Evolutionary conservation across 495 filamentous ascomycete species (phyloP).

Genomic region (Entonaema liquescens): DNA sequence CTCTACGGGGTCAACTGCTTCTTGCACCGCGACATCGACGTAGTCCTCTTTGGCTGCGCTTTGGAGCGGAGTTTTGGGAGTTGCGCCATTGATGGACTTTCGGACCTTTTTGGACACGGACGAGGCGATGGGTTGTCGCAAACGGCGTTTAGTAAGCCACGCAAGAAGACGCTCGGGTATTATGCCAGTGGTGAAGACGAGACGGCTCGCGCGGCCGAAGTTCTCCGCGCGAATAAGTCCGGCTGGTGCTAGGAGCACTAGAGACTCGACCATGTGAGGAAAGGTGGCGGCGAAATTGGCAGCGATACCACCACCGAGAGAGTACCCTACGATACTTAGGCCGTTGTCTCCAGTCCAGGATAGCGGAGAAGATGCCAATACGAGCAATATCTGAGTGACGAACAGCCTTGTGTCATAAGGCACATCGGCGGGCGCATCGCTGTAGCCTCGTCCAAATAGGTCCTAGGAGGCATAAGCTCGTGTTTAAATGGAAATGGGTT

Average conservation of each 20-base stretch:
- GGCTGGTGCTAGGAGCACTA: constrained; percentile 79
- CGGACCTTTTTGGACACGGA: constrained; percentile 44
- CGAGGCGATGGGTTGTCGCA: constrained; percentile 52
- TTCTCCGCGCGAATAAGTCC: constrained; percentile 62
- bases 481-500: neutral
- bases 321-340: constrained; percentile 83
- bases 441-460: constrained; percentile 83
- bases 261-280: constrained; percentile 68
- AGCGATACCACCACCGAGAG: constrained; percentile 80
- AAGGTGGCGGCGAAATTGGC: constrained; percentile 76
- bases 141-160: constrained; percentile 48
- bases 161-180: constrained; percentile 51
- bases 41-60: constrained; percentile 42
- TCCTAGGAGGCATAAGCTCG: constrained; percentile 47
- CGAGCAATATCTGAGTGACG: constrained; percentile 75
- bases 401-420: constrained; percentile 77
- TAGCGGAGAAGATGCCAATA: constrained; percentile 69
- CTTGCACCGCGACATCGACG: constrained; percentile 41
- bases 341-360: constrained; percentile 56
- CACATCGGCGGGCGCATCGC: constrained; percentile 70
- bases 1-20: constrained; percentile 32
- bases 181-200: constrained; percentile 54
- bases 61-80: neutral
- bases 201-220: constrained; percentile 50
- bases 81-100: constrained; percentile 1